Evolutionary conservation across 2,329 filamentous ascomycete species (phyloP), one percentile per base, ranked within the genome.

Genomic region (Drechslerella dactyloides): DNA sequence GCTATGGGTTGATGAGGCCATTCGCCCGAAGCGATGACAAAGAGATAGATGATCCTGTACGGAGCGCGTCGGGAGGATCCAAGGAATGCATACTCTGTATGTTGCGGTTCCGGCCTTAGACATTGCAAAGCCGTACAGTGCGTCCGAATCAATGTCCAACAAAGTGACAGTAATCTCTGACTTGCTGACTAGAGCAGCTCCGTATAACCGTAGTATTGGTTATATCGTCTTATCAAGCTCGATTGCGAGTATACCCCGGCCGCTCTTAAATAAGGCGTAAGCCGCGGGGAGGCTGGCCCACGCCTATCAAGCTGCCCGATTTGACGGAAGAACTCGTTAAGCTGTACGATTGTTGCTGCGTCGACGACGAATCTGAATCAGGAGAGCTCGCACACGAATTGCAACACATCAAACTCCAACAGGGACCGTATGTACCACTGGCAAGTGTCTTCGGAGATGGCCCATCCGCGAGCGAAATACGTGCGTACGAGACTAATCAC

Each of bases 391-490:
- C 48, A 51, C 17, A 7, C 46, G 19, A 21, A 51, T 27, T 27
- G 23, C 66, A 70, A 70, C 66, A 24, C 59, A 60, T 54, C 64
- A 70, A 70, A 70, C 60, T 70, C 66, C 66, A 70, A 51, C 37
- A 58, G 33, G 46, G 54, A 50, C 30, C 35, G 4, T 27, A 13
- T 40, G n/a, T n/a, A n/a, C n/a, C n/a, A n/a, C n/a, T n/a, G n/a
- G n/a, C n/a, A n/a, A n/a, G n/a, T n/a, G n/a, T 30, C 30, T 35
- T 19, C 19, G 2, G 37, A 37, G 4, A 33, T 35, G 15, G 23
- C 27, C 6, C 11, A 42, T 13, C 15, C 19, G 13, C n/a, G 19
- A 50, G 30, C 11, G 42, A 46, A 57, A 37, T 1, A 6, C 27
- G 2, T 1, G n/a, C 21, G 19, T 15, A 15, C 37, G 37, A 42